phyloP scores from a whole-genome alignment of 2,329 filamentous ascomycete genomes.

The Eutypella sp. region DNA sequence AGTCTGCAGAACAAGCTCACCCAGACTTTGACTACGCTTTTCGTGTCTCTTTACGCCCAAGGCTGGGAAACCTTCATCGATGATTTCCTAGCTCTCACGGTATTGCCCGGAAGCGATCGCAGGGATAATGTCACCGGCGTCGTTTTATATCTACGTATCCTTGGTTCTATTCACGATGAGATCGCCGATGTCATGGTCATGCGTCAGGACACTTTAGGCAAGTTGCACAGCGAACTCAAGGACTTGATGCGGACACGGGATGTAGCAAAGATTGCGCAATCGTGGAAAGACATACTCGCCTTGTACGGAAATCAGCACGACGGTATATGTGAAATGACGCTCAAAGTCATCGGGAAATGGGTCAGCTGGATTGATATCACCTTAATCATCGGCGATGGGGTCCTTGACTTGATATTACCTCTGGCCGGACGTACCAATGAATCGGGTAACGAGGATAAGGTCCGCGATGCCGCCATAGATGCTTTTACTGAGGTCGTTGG shows the following conservation, averaged over 20 bases:
- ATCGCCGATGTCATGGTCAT: constrained; percentile 89
- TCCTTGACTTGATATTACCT: constrained; percentile 79
- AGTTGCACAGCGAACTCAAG: constrained; percentile 84
- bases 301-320: constrained; percentile 70
- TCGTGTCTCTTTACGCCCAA: constrained; percentile 77
- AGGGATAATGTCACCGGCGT: constrained; percentile 72
- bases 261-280: constrained; percentile 78
- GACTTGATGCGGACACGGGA: constrained; percentile 83
- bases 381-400: constrained; percentile 82
- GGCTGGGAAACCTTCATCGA: constrained; percentile 90
- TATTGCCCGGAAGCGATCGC: constrained; percentile 50
- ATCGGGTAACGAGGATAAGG: constrained; percentile 63
- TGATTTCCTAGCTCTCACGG: constrained; percentile 77
- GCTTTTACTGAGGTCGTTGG: constrained; percentile 92
- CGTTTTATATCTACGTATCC: constrained; percentile 80
- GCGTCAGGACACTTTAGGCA: constrained; percentile 71
- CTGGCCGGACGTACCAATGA: constrained; percentile 72
- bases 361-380: constrained; percentile 98
- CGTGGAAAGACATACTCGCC: constrained; percentile 86
- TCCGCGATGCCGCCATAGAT: constrained; percentile 87
- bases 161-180: constrained; percentile 91
- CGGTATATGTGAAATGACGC: constrained; percentile 74
- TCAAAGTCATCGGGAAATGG: constrained; percentile 93
- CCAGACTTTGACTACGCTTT: constrained; percentile 91
- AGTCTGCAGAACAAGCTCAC: constrained; percentile 94